A percentile compares a stretch with the other conserved stretches of the same genome.
These are phyloP conservation scores for Penicillium roqueforti DNA, from an alignment of 495 filamentous ascomycete genomes.

Conservation along the genomic window DNA sequence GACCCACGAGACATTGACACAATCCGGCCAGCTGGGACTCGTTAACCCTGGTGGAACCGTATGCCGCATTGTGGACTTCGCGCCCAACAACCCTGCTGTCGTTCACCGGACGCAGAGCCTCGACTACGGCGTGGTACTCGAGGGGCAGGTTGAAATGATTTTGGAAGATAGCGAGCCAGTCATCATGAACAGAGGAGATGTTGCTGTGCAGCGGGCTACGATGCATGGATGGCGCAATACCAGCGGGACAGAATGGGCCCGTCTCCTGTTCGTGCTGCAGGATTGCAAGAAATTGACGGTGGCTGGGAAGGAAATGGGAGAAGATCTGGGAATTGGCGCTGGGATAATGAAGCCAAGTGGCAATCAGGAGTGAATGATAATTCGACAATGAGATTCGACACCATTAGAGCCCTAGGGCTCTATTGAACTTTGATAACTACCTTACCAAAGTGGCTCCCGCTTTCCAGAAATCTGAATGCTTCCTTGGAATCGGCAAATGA, in stretches of 20 bases:
- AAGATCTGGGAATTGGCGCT: conserved; percentile 43
- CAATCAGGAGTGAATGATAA: conserved; percentile 23
- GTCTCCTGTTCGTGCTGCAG: conserved; percentile 58
- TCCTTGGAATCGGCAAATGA: conserved; percentile 50
- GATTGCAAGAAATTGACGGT: conserved; percentile 42
- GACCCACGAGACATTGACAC: conserved; percentile 33
- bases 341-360: conserved; percentile 36
- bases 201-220: conserved; percentile 60
- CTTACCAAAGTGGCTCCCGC: conserved; percentile 73
- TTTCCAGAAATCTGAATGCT: conserved; percentile 53
- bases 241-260: conserved; percentile 44
- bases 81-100: conserved; percentile 55
- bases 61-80: conserved; percentile 60
- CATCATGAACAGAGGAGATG: conserved; percentile 63
- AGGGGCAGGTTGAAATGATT: conserved; percentile 73
- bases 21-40: conserved; percentile 36
- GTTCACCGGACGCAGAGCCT: conserved; percentile 71
- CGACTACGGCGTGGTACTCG: conserved; percentile 75
- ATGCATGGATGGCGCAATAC: conserved; percentile 45
- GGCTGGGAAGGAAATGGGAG: conserved; percentile 37
- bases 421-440: conserved; percentile 55
- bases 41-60: conserved; percentile 51
- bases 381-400: not conserved
- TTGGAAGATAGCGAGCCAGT: conserved; percentile 60
- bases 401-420: not conserved